phyloP scores from a whole-genome alignment of 371 early-diverging fungal genomes.

The Mortierella sp. region DNA sequence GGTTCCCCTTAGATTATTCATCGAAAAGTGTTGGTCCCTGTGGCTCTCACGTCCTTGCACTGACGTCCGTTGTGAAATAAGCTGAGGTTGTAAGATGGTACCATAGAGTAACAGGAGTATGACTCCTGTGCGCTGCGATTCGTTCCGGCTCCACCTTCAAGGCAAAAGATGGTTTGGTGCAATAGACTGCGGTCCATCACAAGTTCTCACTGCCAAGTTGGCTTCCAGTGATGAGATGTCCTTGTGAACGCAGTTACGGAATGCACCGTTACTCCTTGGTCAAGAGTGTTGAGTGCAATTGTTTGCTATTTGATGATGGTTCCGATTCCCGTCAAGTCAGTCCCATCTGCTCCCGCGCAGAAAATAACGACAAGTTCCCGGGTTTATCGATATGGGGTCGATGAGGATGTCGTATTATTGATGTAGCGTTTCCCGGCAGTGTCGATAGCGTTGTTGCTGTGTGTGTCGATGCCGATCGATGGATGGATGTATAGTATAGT shows the following conservation, averaged over 20 bases:
- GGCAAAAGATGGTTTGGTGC: background rate
- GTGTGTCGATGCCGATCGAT: conserved; percentile 29
- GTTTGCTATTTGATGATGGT: conserved; percentile 11
- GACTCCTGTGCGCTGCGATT: background rate
- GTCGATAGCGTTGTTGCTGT: background rate
- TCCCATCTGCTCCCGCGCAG: background rate
- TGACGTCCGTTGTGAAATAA: background rate
- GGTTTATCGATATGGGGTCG: background rate
- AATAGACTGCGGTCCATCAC: background rate
- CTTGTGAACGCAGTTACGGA: background rate
- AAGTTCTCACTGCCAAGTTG: background rate
- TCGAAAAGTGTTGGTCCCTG: background rate
- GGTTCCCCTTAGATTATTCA: conserved; percentile 28
- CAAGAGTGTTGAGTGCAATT: background rate
- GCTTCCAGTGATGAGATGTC: background rate
- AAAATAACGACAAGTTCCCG: background rate
- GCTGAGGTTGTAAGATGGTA: background rate
- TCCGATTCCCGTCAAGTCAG: background rate
- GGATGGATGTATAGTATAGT: conserved; percentile 29
- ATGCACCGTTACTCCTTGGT: background rate
- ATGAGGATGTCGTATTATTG: background rate
- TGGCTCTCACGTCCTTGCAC: background rate
- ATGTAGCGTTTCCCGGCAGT: background rate
- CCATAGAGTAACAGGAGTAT: background rate
- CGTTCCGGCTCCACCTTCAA: background rate